These are phyloP conservation scores for Triangularia setosa DNA, from an alignment of 2,329 filamentous ascomycete species.

Conservation along the genomic window DNA sequence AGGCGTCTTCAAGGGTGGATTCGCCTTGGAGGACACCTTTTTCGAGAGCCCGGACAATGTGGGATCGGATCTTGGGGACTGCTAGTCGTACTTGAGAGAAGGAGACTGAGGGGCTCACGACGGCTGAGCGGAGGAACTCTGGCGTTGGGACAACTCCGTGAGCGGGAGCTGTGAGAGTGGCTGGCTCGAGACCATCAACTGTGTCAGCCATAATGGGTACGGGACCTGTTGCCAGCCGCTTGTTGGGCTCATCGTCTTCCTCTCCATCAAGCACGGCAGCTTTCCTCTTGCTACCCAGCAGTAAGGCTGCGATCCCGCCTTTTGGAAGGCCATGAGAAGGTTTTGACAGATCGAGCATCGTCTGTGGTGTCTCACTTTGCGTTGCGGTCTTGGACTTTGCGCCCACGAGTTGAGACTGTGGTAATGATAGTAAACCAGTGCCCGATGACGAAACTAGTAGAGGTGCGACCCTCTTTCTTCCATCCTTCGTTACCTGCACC, in stretches of 20 bases:
- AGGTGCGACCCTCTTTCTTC: conserved; percentile 92
- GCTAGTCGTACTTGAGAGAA: conserved; percentile 82
- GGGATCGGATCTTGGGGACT: conserved; percentile 78
- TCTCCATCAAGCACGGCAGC: conserved; percentile 69
- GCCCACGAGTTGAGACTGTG: conserved; percentile 82
- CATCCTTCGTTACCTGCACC: conserved; percentile 92
- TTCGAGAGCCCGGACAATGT: conserved; percentile 80
- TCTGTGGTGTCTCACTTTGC: conserved; percentile 71
- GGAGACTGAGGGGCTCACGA: conserved; percentile 75
- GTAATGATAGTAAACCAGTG: conserved; percentile 80
- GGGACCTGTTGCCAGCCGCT: conserved; percentile 61
- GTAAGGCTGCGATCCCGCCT: conserved; percentile 78
- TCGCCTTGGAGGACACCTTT: conserved; percentile 54
- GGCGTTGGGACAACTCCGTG: conserved; percentile 66
- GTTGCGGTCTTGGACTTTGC: conserved; percentile 60
- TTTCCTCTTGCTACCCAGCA: conserved; percentile 92
- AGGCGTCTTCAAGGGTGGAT: conserved; percentile 55
- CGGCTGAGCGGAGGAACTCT: conserved; percentile 81
- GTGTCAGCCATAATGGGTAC: conserved; percentile 73
- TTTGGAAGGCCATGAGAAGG: conserved; percentile 90
- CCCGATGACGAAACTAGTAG: conserved; percentile 87
- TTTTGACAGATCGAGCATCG: conserved; percentile 84
- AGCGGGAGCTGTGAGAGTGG: conserved; percentile 56
- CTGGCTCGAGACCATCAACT: conserved; percentile 72
- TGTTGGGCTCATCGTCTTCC: conserved; percentile 60